These are phyloP conservation scores for Nasturtium officinale DNA, from an alignment of 345 rosid genomes.

Conservation along the genomic window DNA sequence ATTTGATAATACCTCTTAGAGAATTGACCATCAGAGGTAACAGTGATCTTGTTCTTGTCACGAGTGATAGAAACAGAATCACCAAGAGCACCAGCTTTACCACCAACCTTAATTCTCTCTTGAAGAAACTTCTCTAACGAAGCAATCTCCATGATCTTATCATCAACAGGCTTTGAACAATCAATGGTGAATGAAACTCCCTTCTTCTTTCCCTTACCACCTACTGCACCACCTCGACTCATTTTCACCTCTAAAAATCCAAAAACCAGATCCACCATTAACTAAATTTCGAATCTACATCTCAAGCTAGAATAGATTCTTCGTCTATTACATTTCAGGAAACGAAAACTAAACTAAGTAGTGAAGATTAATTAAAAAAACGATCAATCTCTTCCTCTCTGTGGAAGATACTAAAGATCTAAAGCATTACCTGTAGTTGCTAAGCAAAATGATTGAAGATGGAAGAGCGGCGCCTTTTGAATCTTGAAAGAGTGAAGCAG, in stretches of 20 bases:
- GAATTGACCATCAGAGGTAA: constrained; percentile 65
- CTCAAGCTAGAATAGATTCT: not conserved
- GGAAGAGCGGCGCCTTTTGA: constrained; percentile 30
- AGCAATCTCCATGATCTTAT: constrained; percentile 63
- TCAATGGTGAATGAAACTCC: constrained; percentile 44
- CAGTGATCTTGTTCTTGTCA: constrained; percentile 65
- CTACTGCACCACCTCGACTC: constrained; percentile 39
- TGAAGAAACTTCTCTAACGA: constrained; percentile 77
- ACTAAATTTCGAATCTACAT: not conserved
- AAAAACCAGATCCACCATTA: not conserved
- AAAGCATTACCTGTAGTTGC: constrained; percentile 20
- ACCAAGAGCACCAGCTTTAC: constrained; percentile 74
- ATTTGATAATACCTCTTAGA: constrained; percentile 55
- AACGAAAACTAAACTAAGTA: not conserved
- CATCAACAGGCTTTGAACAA: constrained; percentile 45
- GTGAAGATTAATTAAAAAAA: not conserved
- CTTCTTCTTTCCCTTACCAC: constrained; percentile 46
- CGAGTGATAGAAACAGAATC: constrained; percentile 59
- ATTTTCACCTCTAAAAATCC: constrained; percentile 30
- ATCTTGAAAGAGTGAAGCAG: constrained; percentile 4
- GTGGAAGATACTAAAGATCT: not conserved
- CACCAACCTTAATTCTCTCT: constrained; percentile 78
- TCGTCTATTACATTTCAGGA: not conserved
- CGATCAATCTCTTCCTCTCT: not conserved
- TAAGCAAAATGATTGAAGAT: not conserved